Base-by-base conservation (phyloP, 257 asterid species). In the Coffea eugenioides region DNA sequence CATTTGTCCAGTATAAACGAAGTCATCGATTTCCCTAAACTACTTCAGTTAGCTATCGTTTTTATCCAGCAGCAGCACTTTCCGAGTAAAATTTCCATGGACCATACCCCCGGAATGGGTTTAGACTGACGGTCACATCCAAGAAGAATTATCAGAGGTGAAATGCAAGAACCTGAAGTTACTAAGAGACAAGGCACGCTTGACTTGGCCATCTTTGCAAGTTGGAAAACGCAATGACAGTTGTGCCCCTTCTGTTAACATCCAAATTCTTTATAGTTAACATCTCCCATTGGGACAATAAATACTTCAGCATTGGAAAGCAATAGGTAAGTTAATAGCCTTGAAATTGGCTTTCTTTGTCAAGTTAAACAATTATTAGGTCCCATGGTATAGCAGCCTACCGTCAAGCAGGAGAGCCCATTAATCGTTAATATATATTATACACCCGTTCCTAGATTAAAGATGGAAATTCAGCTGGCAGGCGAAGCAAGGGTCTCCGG, bases 401-500 rank as follows among this genome's bases (percentile, higher is more conserved):
- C 3, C 46, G 65, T 62, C 39, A 70, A 70, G 69, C 20, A 67
- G 18, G 61, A 49, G 14, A 13, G 73, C 72, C 76, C 73, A 77
- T 6, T 68, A 8, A 15, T 66, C 73, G 14, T 45, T 1, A 31
- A 31, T 31, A 21, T 25, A 34, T 54, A 27, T 75, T 8, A 69
- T 45, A 69, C 16, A 27, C 23, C 18, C 52, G 62, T 76, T 79
- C 56, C 56, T 16, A 51, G 68, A 34, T 51, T 6, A 71, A 45
- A 13, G 57, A 51, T 1, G 31, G 51, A 27, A 23, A 66, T 57
- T 79, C 84, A 83, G 75, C 78, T 82, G 71, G 88, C 91, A 9
- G 91, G 90, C 27, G 92, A 78, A 75, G 87, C 83, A 61, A 86
- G 85, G 65, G 80, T 52, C 68, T 86, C 91, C 0, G 91, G 91